These are phyloP conservation scores for Aspergillus sp. DNA, from an alignment of 2,329 filamentous ascomycete genomes.

Conservation along the genomic window DNA sequence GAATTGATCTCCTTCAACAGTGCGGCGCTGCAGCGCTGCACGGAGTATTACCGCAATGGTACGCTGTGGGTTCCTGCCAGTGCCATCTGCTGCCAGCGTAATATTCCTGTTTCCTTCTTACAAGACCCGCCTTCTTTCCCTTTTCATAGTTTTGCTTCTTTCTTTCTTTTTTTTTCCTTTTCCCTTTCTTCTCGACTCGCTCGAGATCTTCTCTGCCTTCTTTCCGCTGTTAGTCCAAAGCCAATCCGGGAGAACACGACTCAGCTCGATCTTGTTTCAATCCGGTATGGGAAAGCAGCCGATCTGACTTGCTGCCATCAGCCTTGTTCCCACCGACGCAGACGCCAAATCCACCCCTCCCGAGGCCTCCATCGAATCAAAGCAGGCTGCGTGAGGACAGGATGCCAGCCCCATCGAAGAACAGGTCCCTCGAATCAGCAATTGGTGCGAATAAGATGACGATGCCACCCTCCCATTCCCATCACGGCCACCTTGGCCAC, in stretches of 20 bases:
- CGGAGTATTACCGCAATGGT: not conserved
- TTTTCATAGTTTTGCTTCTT: constrained; percentile 1
- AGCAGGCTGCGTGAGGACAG: constrained; percentile 2
- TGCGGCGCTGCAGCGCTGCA: not conserved
- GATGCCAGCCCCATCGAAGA: constrained; percentile 11
- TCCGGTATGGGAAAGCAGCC: constrained; percentile 19
- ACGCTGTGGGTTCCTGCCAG: not conserved
- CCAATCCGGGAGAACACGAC: constrained; percentile 8
- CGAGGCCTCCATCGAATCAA: constrained; percentile 17
- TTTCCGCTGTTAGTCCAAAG: not conserved
- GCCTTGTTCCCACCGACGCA: constrained; percentile 25
- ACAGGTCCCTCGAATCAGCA: constrained; percentile 8
- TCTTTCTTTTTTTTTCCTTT: not conserved
- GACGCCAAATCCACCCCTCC: constrained; percentile 23
- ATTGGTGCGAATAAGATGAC: constrained; percentile 9
- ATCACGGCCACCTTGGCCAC: constrained; percentile 16
- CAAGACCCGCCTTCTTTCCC: not conserved
- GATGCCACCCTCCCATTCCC: constrained; percentile 12
- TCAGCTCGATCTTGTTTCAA: constrained; percentile 24
- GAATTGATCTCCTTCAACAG: not conserved
- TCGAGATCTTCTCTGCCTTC: not conserved
- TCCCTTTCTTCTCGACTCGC: not conserved
- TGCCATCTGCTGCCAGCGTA: not conserved
- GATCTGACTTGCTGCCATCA: constrained; percentile 27
- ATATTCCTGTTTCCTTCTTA: not conserved